These are phyloP conservation scores for Citrus sp. DNA, from an alignment of 345 rosid species.

Conservation along the genomic window DNA sequence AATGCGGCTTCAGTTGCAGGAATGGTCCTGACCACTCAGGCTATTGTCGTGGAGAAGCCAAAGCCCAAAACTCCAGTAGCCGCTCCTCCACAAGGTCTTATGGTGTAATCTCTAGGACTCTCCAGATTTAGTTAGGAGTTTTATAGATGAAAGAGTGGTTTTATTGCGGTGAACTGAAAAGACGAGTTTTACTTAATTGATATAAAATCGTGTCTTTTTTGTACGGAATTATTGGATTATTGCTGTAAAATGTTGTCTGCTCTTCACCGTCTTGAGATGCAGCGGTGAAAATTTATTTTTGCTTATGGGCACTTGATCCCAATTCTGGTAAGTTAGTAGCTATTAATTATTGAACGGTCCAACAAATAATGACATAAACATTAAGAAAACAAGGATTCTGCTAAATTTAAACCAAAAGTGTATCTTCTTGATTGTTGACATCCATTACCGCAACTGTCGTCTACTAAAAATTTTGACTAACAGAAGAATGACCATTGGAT, in stretches of 20 bases:
- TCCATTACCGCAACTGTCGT: too few relatives aligned
- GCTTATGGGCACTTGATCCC: too few relatives aligned
- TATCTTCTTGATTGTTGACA: too few relatives aligned
- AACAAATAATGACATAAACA: too few relatives aligned
- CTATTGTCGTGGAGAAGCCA: conserved; percentile 87
- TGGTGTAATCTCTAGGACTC: conserved; percentile 29
- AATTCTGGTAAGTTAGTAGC: too few relatives aligned
- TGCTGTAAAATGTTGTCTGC: not conserved
- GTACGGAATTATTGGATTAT: not conserved
- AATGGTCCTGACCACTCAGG: conserved; percentile 97
- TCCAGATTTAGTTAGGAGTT: conserved; percentile 9
- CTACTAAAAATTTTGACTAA: not conserved
- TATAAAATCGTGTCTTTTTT: not conserved
- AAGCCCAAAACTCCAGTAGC: conserved; percentile 60
- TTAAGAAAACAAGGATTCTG: too few relatives aligned
- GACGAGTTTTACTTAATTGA: not conserved
- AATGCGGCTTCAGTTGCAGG: conserved; percentile 96
- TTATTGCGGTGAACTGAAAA: not conserved
- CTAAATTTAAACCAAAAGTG: too few relatives aligned
- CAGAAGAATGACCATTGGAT: not conserved
- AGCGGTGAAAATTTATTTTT: not conserved
- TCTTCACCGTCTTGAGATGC: too few relatives aligned
- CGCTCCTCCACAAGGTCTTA: conserved; percentile 63
- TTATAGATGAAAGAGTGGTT: not conserved
- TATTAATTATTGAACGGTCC: too few relatives aligned